phyloP scores from a whole-genome alignment of 2,329 filamentous ascomycete genomes.

The Clonostachys byssicola region DNA sequence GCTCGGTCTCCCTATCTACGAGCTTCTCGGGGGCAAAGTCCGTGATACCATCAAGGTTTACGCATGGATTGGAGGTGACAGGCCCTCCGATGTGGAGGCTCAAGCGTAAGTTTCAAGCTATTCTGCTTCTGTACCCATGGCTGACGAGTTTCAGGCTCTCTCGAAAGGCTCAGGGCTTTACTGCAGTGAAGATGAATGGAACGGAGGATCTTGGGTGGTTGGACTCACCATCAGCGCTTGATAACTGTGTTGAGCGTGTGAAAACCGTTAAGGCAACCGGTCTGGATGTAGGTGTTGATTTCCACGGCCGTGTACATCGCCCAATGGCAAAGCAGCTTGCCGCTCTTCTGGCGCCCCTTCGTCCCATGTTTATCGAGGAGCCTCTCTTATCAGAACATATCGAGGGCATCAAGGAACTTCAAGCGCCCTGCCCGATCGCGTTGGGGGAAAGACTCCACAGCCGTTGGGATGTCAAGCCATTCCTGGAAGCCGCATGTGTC shows the following conservation, averaged over 20 bases:
- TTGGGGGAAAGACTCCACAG: slow-evolving; percentile 69
- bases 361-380: slow-evolving; percentile 72
- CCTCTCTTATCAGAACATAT: slow-evolving; percentile 66
- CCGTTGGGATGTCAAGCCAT: slow-evolving; percentile 70
- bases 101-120: slow-evolving; percentile 44
- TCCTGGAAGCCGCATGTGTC: slow-evolving; percentile 62
- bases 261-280: slow-evolving; percentile 65
- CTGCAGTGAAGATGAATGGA: slow-evolving; percentile 73
- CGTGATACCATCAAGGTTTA: slow-evolving; percentile 68
- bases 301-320: slow-evolving; percentile 73
- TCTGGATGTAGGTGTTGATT: slow-evolving; percentile 71
- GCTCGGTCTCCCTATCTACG: slow-evolving; percentile 64
- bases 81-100: slow-evolving; percentile 60
- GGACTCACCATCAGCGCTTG: slow-evolving; percentile 62
- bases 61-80: slow-evolving; percentile 74
- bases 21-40: slow-evolving; percentile 72
- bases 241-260: slow-evolving; percentile 61
- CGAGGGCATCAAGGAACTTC: slow-evolving; percentile 50
- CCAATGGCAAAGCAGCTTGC: slow-evolving; percentile 78
- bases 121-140: not conserved
- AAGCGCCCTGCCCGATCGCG: slow-evolving; percentile 62
- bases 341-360: slow-evolving; percentile 60
- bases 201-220: slow-evolving; percentile 75
- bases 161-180: slow-evolving; percentile 58
- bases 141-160: slow-evolving; percentile 33